Conservation (phyloP, 768 basidiomycete species). For the Leucocoprinus birnbaumii region DNA sequence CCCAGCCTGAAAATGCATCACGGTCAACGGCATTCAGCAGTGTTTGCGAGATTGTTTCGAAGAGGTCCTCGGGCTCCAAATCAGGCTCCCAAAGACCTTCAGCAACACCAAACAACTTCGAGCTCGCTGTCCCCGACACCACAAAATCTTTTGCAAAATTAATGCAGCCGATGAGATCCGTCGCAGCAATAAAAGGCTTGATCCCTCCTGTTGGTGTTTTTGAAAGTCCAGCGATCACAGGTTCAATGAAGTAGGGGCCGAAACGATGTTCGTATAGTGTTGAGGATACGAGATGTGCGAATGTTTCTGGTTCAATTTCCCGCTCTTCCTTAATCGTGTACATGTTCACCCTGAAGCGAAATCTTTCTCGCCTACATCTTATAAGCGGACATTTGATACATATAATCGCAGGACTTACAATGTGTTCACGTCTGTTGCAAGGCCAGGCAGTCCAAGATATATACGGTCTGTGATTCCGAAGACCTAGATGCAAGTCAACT, state of each 20-base stretch:
- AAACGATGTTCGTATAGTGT: slow-evolving; percentile 96
- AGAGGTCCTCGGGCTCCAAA: slow-evolving; percentile 92
- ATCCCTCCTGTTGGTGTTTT: slow-evolving; percentile 66
- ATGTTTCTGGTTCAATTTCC: slow-evolving; percentile 93
- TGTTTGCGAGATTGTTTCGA: slow-evolving; percentile 98
- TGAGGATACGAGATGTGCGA: slow-evolving; percentile 92
- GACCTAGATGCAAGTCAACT: slow-evolving; percentile 41
- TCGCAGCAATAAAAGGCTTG: slow-evolving; percentile 93
- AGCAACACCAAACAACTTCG: slow-evolving; percentile 94
- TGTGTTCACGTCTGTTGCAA: slow-evolving; percentile 92
- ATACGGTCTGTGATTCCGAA: slow-evolving; percentile 93
- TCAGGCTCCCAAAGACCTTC: slow-evolving; percentile 99
- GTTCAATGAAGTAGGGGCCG: slow-evolving; percentile 95
- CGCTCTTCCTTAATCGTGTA: slow-evolving; percentile 99
- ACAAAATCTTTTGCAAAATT: slow-evolving; percentile 97
- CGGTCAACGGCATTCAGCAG: slow-evolving; percentile 93
- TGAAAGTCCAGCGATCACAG: slow-evolving; percentile 90
- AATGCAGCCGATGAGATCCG: slow-evolving; percentile 91
- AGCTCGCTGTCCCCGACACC: slow-evolving; percentile 89
- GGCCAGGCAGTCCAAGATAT: slow-evolving; percentile 87
- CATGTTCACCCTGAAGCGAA: slow-evolving; percentile 96
- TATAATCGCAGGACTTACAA: slow-evolving; percentile 44
- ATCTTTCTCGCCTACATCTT: slow-evolving; percentile 74
- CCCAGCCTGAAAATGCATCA: slow-evolving; percentile 97
- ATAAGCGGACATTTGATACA: slow-evolving; percentile 4